Base-by-base conservation (phyloP, 306 rosid genomes). In the Sicyos baderoa region DNA sequence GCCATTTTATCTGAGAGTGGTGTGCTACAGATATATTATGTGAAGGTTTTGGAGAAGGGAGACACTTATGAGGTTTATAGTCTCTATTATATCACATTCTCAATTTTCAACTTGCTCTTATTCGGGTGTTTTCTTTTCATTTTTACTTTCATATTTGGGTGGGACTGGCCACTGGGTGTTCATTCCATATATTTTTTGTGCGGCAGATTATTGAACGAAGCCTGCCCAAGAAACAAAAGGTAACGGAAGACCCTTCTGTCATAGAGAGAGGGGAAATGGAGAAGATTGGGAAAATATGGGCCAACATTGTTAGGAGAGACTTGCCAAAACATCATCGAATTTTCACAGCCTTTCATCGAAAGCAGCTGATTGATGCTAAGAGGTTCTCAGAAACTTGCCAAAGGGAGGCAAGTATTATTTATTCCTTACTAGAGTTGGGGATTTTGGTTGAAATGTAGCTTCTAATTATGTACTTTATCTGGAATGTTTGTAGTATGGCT, bases 1-100 rank as follows among this genome's bases (percentile, higher is more conserved):
- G 83, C 84, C 74, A 90, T 94, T 85, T 84, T 94, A 81, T 90
- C 96, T 0, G 99, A 94, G 84, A 89, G 97, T 72, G 99, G 99
- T 74, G 87, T 88, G 44, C 81, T 90, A 77, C 99, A 94, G 77
- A 82, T 88, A 81, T 88, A 90, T 77, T 88, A 88, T 76, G 99
- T 94, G 70, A 94, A 94, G 86, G 99, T 94, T 85, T 83, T 90
- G 85, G 99, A 94, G 86, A 94, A 94, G 81, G 97, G 99, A 72
- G 99, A 94, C 80, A 81, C 99, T 51, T 94, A 94, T 50, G 99
- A 94, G 99, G 99, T 94, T 63, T 67, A 69, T 65, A 17, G 27
- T 66, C 72, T 66, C 72, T 72, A 7, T 16, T 67, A 40, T 15
- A 13, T 2, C 50, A n/a, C 54, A 61, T 17, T 10, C 7, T 47